phyloP scores from a whole-genome alignment of 345 rosid genomes.

The Populus davidiana region DNA sequence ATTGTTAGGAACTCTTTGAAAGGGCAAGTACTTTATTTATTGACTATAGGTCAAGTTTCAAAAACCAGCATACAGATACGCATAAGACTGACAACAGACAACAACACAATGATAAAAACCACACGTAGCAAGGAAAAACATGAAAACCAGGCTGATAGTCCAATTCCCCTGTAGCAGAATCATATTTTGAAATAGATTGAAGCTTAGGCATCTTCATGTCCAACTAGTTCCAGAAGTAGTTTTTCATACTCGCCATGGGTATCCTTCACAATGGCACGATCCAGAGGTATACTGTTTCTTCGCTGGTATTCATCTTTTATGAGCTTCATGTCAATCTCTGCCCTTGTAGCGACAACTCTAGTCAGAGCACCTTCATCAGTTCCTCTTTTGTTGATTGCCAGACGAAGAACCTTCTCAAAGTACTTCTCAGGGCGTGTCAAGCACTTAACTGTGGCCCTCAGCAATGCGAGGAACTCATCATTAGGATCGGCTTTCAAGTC shows the following conservation, averaged over 20 bases:
- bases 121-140: neutral
- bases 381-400: conserved; percentile 62
- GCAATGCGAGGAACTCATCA: conserved; percentile 55
- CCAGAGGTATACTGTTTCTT: conserved; percentile 57
- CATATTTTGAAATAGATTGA: neutral
- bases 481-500: conserved; percentile 56
- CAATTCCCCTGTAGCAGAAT: neutral
- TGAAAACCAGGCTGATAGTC: neutral
- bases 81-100: neutral
- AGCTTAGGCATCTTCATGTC: conserved; percentile 50
- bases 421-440: conserved; percentile 54
- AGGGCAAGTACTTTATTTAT: neutral
- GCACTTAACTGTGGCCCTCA: conserved; percentile 67
- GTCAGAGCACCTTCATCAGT: conserved; percentile 85
- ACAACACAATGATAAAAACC: neutral
- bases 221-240: conserved; percentile 59
- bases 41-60: neutral
- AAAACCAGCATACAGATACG: neutral
- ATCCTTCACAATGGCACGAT: conserved; percentile 54
- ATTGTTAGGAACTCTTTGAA: neutral
- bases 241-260: conserved; percentile 68
- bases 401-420: conserved; percentile 63
- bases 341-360: conserved; percentile 70
- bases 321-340: conserved; percentile 63
- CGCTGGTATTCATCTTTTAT: conserved; percentile 63